Conservation (phyloP, 2,329 filamentous ascomycete genomes). For the Fusarium sarcochroum region DNA sequence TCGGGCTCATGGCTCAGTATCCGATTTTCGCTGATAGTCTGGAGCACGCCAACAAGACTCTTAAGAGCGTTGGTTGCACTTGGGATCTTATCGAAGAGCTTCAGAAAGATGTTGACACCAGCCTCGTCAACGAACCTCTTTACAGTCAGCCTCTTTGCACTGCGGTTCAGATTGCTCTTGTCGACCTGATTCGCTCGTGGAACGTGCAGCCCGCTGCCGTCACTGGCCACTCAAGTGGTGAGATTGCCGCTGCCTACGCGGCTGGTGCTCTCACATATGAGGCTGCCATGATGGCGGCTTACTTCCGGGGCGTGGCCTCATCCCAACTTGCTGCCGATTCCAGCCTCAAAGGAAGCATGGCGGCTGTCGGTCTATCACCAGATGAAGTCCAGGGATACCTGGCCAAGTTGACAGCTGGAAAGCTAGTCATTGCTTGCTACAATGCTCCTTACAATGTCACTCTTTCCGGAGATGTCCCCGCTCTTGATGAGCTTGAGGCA, state of each 20-base stretch:
- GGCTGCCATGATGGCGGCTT: background rate
- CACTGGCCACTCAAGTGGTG: constrained; percentile 3
- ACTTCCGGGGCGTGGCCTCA: background rate
- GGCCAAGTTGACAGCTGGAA: background rate
- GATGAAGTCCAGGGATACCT: background rate
- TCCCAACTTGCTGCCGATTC: background rate
- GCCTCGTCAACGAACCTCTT: background rate
- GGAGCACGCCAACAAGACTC: background rate
- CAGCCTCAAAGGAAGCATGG: background rate
- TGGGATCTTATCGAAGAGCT: constrained; percentile 3
- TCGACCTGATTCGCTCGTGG: background rate
- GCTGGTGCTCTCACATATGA: background rate
- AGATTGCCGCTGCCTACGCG: constrained; percentile 3
- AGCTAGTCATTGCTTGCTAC: constrained; percentile 2
- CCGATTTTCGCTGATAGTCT: background rate
- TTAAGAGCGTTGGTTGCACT: background rate
- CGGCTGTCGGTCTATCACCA: background rate
- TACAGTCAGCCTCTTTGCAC: constrained; percentile 1
- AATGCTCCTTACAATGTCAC: background rate
- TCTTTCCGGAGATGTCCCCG: no score
- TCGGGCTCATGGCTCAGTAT: background rate
- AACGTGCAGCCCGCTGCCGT: background rate
- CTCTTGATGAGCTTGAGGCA: no score
- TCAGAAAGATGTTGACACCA: background rate
- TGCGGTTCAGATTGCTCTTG: background rate